Evolutionary conservation across 768 basidiomycete species (phyloP).

Genomic region (Mycena alexandri): DNA sequence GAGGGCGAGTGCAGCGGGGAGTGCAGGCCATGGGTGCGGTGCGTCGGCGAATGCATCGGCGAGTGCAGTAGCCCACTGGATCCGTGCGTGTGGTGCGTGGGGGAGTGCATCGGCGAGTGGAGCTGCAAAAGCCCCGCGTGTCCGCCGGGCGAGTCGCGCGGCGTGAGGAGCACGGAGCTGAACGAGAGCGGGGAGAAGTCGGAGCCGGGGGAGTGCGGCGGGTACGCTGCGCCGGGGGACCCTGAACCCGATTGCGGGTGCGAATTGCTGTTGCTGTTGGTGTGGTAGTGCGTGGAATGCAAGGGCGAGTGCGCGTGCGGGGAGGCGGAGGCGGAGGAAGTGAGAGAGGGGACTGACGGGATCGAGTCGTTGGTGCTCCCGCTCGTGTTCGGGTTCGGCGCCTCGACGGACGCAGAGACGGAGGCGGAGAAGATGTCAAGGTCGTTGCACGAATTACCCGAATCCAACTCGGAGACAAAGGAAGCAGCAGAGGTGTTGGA

Average conservation of each 20-base stretch:
- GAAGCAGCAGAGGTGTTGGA: not conserved
- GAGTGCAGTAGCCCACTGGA: slow-evolving; percentile 9
- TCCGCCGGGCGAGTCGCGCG: slow-evolving; percentile 62
- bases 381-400: not conserved
- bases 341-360: slow-evolving; percentile 13
- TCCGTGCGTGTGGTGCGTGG: slow-evolving; percentile 6
- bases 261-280: too few relatives aligned
- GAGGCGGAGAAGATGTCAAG: not conserved
- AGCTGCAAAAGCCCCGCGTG: slow-evolving; percentile 40
- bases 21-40: not conserved
- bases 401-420: not conserved
- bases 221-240: slow-evolving; percentile 39
- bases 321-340: slow-evolving; percentile 5
- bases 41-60: slow-evolving; percentile 17
- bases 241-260: slow-evolving; percentile 37
- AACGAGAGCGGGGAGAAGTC: slow-evolving; percentile 65
- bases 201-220: slow-evolving; percentile 57
- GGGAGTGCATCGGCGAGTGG: slow-evolving; percentile 39
- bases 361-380: slow-evolving; percentile 14
- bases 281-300: too few relatives aligned
- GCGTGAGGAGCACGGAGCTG: slow-evolving; percentile 61
- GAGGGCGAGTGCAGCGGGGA: slow-evolving; percentile 15
- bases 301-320: not conserved
- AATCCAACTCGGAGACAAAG: too few relatives aligned
- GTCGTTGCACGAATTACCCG: not conserved